A percentile compares a stretch with the other conserved stretches of the same genome.
phyloP scores from a whole-genome alignment of 352 stramenopile genomes.

The Phytophthora quininea region DNA sequence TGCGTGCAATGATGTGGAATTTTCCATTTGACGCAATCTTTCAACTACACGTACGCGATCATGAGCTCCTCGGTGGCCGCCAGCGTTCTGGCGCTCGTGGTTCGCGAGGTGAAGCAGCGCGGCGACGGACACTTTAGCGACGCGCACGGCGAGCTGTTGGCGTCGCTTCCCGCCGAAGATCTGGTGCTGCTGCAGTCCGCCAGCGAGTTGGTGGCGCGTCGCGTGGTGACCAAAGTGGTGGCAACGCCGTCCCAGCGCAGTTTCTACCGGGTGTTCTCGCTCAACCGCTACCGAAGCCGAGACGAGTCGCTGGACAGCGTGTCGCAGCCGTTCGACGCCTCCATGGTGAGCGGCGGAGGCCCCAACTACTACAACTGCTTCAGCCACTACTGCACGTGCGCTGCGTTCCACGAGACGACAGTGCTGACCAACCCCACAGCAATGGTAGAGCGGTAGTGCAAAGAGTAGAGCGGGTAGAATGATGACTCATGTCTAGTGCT shows the following conservation, averaged over 20 bases:
- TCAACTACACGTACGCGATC: background rate
- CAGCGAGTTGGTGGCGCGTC: slow-evolving; percentile 58
- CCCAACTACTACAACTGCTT: slow-evolving; percentile 81
- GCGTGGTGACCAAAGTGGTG: slow-evolving; percentile 51
- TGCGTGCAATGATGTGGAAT: too few species aligned
- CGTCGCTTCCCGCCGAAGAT: slow-evolving; percentile 40
- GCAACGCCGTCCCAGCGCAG: slow-evolving; percentile 48
- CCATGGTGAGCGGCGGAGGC: slow-evolving; percentile 41
- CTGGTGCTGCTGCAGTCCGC: slow-evolving; percentile 57
- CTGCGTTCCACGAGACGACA: slow-evolving; percentile 51
- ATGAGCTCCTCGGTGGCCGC: slow-evolving; percentile 36
- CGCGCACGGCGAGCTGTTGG: slow-evolving; percentile 56
- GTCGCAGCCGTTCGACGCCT: slow-evolving; percentile 55
- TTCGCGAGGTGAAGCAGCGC: slow-evolving; percentile 49
- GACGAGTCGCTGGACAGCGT: slow-evolving; percentile 18
- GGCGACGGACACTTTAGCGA: slow-evolving; percentile 32
- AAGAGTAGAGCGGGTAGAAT: background rate
- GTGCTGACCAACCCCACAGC: slow-evolving; percentile 44
- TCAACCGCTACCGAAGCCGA: slow-evolving; percentile 53
- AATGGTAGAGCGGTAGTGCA: slow-evolving; percentile 43
- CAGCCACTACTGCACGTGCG: slow-evolving; percentile 70
- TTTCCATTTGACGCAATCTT: background rate
- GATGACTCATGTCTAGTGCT: background rate
- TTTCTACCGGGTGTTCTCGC: slow-evolving; percentile 75
- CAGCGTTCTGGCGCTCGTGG: slow-evolving; percentile 51